Evolutionary conservation across 2,329 filamentous ascomycete genomes (phyloP).

Genomic region (Apiospora arundinis): DNA sequence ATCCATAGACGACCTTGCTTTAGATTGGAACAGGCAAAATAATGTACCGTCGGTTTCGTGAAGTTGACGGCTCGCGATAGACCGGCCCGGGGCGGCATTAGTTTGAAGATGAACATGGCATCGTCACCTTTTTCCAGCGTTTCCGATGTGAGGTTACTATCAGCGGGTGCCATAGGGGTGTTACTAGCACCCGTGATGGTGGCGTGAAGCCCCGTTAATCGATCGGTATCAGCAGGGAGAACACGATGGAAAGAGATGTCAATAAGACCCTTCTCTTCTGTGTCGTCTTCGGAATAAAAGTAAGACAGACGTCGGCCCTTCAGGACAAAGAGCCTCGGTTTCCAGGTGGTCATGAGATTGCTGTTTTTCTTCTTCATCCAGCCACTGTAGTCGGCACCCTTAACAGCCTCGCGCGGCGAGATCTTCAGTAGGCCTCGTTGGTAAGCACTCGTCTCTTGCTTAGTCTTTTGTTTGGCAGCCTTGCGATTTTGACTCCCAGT

Average conservation of each 20-base stretch:
- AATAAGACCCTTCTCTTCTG: slow-evolving; percentile 92
- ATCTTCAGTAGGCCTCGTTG: slow-evolving; percentile 84
- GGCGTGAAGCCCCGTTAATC: slow-evolving; percentile 87
- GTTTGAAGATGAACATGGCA: slow-evolving; percentile 95
- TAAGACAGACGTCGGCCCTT: slow-evolving; percentile 91
- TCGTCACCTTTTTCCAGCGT: slow-evolving; percentile 59
- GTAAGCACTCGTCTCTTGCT: slow-evolving; percentile 96
- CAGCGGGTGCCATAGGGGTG: slow-evolving; percentile 62
- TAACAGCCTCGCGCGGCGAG: slow-evolving; percentile 81
- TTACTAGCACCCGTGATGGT: slow-evolving; percentile 86
- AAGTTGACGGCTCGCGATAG: slow-evolving; percentile 93
- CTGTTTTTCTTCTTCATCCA: slow-evolving; percentile 99
- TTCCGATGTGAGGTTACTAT: slow-evolving; percentile 49
- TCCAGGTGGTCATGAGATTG: slow-evolving; percentile 97
- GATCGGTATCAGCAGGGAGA: slow-evolving; percentile 91
- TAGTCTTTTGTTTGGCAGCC: slow-evolving; percentile 71
- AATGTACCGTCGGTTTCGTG: slow-evolving; percentile 96
- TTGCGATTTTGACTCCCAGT: slow-evolving; percentile 49
- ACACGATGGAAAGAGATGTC: slow-evolving; percentile 98
- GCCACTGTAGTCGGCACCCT: slow-evolving; percentile 88
- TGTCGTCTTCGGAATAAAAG: slow-evolving; percentile 93
- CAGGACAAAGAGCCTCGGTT: slow-evolving; percentile 92
- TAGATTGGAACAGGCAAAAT: slow-evolving; percentile 93
- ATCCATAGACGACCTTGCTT: slow-evolving; percentile 94
- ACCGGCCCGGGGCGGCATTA: slow-evolving; percentile 87